Evolutionary conservation across 2,329 filamentous ascomycete genomes (phyloP).

Genomic region (Dactylellina leptospora): DNA sequence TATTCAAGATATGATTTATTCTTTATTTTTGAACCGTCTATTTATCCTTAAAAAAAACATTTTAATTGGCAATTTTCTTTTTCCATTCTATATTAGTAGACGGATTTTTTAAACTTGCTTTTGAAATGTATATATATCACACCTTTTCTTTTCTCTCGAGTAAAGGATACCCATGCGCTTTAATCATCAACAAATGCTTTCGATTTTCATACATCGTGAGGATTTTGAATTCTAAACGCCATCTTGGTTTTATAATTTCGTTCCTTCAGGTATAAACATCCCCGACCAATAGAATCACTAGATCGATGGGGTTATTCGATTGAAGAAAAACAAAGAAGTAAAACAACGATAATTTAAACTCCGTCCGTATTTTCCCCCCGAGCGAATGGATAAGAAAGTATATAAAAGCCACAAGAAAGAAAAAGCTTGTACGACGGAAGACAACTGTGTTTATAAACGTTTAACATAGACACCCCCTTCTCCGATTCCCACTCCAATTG

Average conservation of each 20-base stretch:
- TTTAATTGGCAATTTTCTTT: no score
- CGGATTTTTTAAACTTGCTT: neutral
- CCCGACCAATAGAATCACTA: no score
- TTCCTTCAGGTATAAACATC: no score
- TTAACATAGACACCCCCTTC: no score
- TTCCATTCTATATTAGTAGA: no score
- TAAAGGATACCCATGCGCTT: neutral
- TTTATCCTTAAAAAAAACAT: no score
- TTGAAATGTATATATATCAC: neutral
- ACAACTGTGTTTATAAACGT: no score
- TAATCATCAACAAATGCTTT: neutral
- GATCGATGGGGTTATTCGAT: neutral
- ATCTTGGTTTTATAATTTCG: no score
- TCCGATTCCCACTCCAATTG: no score
- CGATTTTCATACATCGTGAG: neutral
- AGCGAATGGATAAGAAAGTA: slow-evolving; percentile 12
- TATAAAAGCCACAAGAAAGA: neutral
- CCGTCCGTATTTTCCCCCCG: neutral
- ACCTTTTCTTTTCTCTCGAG: neutral
- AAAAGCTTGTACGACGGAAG: no score
- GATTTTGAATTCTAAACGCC: no score
- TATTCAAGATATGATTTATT: neutral
- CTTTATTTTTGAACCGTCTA: slow-evolving; percentile 1
- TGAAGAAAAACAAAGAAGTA: neutral
- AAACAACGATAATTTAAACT: neutral